Conservation (phyloP, 2,329 filamentous ascomycete genomes). For the Beauveria medogensis region DNA sequence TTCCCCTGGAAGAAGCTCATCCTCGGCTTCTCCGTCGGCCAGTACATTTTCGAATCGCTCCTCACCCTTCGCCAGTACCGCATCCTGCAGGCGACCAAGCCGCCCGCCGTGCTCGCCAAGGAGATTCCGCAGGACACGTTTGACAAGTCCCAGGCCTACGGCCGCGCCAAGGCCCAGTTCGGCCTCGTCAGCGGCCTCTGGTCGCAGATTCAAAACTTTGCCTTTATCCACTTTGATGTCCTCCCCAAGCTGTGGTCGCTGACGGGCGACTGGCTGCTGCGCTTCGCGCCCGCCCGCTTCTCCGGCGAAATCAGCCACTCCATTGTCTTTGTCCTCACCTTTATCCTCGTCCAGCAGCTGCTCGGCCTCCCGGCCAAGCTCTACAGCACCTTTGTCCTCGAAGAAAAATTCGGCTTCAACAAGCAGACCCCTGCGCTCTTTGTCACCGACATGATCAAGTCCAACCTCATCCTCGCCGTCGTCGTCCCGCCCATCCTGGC, state of each 20-base stretch:
- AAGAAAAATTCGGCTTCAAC: conserved; percentile 98
- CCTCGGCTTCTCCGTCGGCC: conserved; percentile 84
- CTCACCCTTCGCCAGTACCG: conserved; percentile 85
- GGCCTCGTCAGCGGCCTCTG: conserved; percentile 73
- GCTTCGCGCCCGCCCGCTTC: conserved; percentile 69
- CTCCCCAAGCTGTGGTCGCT: conserved; percentile 85
- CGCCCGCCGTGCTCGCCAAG: conserved; percentile 78
- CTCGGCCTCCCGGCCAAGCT: conserved; percentile 74
- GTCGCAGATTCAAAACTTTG: conserved; percentile 79
- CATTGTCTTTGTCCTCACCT: conserved; percentile 82
- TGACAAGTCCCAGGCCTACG: conserved; percentile 93
- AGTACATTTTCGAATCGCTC: conserved; percentile 85
- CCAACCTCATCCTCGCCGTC: conserved; percentile 69
- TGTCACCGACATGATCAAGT: conserved; percentile 85
- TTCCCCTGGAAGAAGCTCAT: conserved; percentile 98
- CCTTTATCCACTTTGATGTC: conserved; percentile 82
- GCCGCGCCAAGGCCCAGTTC: conserved; percentile 91
- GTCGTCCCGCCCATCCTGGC: conserved; percentile 83
- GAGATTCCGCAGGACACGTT: conserved; percentile 87
- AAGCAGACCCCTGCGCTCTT: conserved; percentile 91
- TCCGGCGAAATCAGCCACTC: conserved; percentile 90
- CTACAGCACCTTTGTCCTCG: conserved; percentile 92
- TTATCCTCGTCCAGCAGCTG: conserved; percentile 73
- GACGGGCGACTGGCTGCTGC: conserved; percentile 65
- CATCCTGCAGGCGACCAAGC: conserved; percentile 68